Evolutionary conservation across 2,329 filamentous ascomycete genomes (phyloP).

Genomic region (Paracamarosporium sp.): DNA sequence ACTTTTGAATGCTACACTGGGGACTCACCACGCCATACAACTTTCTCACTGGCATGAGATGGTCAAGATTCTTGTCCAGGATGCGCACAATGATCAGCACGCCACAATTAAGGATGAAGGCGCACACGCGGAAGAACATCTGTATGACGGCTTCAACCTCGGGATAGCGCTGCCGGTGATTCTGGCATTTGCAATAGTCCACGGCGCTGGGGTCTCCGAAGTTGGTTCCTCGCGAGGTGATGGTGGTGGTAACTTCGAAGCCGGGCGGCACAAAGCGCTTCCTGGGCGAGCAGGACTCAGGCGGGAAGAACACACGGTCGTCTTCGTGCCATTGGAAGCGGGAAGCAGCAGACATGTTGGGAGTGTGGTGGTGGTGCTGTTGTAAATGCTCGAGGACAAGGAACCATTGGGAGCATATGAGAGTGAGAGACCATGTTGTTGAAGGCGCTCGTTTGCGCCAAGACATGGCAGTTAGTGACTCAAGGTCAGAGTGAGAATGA

Average conservation of each 20-base stretch:
- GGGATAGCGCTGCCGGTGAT: conserved; percentile 2
- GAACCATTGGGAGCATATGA: background rate
- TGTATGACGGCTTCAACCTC: conserved; percentile 3
- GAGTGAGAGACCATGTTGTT: background rate
- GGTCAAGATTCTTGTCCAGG: background rate
- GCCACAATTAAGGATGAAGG: background rate
- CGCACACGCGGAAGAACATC: conserved; percentile 2
- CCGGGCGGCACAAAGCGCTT: background rate
- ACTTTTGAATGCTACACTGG: background rate
- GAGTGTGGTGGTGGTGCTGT: background rate
- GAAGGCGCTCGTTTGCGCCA: conserved; percentile 3
- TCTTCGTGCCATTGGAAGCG: background rate
- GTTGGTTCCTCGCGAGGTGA: background rate
- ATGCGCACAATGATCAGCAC: background rate
- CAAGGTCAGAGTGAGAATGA: too few relatives aligned
- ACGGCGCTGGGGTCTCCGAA: background rate
- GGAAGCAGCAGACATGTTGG: background rate
- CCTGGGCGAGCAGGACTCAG: background rate
- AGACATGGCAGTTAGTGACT: too few relatives aligned
- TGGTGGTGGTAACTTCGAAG: background rate
- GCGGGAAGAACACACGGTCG: background rate
- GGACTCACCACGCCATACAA: background rate
- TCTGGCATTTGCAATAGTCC: background rate
- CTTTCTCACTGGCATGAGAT: background rate
- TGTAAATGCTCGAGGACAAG: background rate